Evolutionary conservation across 768 basidiomycete genomes (phyloP).

Genomic region (Strobilomyces echinocephalus): DNA sequence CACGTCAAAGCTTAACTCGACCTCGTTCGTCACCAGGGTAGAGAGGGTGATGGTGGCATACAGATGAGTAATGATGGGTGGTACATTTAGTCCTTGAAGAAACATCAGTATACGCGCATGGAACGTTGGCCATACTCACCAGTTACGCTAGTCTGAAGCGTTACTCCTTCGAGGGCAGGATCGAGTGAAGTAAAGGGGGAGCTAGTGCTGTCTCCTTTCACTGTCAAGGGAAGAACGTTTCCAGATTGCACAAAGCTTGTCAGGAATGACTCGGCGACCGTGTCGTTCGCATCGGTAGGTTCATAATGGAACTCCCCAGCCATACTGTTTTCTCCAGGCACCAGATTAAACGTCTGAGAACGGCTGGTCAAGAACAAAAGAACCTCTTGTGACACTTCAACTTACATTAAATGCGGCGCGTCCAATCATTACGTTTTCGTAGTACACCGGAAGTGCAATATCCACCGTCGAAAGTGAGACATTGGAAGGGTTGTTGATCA

Average conservation of each 20-base stretch:
- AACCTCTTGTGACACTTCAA: neutral
- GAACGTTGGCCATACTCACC: constrained; percentile 30
- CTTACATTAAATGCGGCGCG: constrained; percentile 55
- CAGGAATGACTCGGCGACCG: constrained; percentile 57
- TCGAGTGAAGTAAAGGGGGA: constrained; percentile 60
- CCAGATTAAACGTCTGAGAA: constrained; percentile 48
- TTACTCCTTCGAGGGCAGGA: constrained; percentile 50
- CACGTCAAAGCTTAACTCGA: constrained; percentile 56
- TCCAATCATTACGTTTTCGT: constrained; percentile 52
- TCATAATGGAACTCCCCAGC: constrained; percentile 63
- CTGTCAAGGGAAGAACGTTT: constrained; percentile 43
- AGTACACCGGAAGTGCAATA: constrained; percentile 55
- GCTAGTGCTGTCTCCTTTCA: constrained; percentile 55
- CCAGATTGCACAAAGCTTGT: constrained; percentile 54
- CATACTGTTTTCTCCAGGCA: constrained; percentile 52
- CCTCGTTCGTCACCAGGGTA: constrained; percentile 45
- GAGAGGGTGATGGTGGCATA: constrained; percentile 49
- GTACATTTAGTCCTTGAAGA: constrained; percentile 41
- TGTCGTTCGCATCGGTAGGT: constrained; percentile 62
- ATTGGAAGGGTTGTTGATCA: constrained; percentile 63
- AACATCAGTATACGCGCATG: neutral
- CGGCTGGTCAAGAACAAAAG: neutral
- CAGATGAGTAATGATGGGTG: constrained; percentile 54
- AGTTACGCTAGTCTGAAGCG: constrained; percentile 44
- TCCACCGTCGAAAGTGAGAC: constrained; percentile 56